Conservation (phyloP, 2,329 filamentous ascomycete genomes). For the Nannizziopsis barbatae region DNA sequence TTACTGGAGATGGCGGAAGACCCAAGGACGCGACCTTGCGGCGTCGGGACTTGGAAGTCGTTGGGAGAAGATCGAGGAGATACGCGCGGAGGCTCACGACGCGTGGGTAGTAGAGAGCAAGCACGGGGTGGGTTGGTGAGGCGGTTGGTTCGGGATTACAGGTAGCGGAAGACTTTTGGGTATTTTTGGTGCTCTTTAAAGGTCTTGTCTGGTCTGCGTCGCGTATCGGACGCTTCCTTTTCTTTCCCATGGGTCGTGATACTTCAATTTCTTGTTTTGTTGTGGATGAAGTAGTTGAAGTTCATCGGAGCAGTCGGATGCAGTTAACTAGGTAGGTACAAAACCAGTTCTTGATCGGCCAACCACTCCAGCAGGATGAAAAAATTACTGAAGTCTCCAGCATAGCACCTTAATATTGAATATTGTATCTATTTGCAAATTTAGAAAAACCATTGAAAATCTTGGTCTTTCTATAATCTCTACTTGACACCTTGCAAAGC, state of each 20-base stretch:
- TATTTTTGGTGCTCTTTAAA: background rate
- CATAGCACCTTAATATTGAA: no score
- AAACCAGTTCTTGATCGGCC: no score
- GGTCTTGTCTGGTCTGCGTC: slow-evolving; percentile 12
- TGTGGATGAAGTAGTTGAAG: no score
- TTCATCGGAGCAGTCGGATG: no score
- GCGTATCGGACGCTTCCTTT: slow-evolving; percentile 34
- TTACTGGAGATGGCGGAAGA: background rate
- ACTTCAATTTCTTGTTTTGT: background rate
- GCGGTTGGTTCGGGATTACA: background rate
- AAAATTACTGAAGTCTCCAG: no score
- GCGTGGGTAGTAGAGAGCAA: slow-evolving; percentile 56
- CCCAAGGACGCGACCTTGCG: slow-evolving; percentile 29
- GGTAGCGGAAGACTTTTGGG: background rate
- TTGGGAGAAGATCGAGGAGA: slow-evolving; percentile 54
- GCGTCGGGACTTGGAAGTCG: slow-evolving; percentile 48
- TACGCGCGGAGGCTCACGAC: slow-evolving; percentile 60
- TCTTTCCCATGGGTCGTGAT: slow-evolving; percentile 28
- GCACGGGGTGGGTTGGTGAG: slow-evolving; percentile 45
- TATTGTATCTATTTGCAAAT: no score
- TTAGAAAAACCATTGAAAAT: no score
- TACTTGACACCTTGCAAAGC: no score
- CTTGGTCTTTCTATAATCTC: no score
- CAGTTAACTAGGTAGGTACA: no score
- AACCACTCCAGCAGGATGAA: no score